Evolutionary conservation across 177 flowering plant genomes (phyloP), one percentile per base, ranked within the genome.

Genomic region (Telopea speciosissima): DNA sequence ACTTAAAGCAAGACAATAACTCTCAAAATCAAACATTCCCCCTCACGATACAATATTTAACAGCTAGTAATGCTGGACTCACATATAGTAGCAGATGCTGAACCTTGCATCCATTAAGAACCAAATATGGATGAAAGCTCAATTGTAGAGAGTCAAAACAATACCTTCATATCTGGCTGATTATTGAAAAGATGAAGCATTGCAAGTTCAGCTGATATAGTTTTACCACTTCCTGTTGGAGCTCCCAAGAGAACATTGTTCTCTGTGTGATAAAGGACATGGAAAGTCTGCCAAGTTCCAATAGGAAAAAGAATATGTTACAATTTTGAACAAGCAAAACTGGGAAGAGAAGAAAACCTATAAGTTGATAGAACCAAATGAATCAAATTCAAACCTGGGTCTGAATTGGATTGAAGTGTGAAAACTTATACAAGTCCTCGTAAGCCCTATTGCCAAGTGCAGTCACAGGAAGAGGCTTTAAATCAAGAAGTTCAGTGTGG

Each of bases 201-300:
- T 64, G 99, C 99, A 83, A 96, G 97, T 87, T 96, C 99, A 75
- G 99, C 99, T 66, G 98, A 91, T 79, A 96, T 96, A 26, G 98
- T 96, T 83, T 96, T 96, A 65, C 99, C 98, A 89, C 99, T 96
- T 70, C 99, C 99, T 65, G 99, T 96, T 1, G 99, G 99, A 73
- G 99, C 99, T 76, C 99, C 99, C 74, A 96, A 80, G 25, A 96
- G 98, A 69, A 91, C 89, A 83, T 86, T 96, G 79, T 83, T 83
- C 79, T 96, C 92, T 49, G 98, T 83, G 82, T 96, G 98, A 77
- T 91, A 93, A 36, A 96, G 79, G 66, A 87, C 80, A 83, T 96
- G 97, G 83, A 96, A 96, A 44, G 86, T 82, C 99, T 96, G 96
- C 75, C 72, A 73, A 70, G 58, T 49, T 36, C 68, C 68, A 71